phyloP scores from a whole-genome alignment of 1,284 basidiomycete species.

The Singerocomus rubriflavus region DNA sequence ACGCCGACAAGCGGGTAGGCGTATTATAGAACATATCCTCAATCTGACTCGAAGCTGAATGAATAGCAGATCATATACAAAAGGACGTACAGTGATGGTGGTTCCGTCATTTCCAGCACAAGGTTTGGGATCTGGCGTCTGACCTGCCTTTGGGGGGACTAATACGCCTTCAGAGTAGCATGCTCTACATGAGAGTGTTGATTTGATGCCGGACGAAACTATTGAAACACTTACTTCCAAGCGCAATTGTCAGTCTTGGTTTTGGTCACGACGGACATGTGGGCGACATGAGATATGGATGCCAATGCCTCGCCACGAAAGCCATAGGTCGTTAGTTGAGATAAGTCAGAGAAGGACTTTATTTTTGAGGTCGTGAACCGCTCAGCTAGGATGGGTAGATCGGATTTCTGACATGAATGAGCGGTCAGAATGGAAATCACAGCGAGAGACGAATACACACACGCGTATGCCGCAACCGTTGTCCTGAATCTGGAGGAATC shows the following conservation, averaged over 20 bases:
- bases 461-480: conserved; percentile 94
- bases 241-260: conserved; percentile 77
- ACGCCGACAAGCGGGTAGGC: conserved; percentile 82
- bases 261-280: conserved; percentile 88
- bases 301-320: conserved; percentile 98
- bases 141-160: conserved; percentile 64
- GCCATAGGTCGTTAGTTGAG: conserved; percentile 88
- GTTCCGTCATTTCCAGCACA: conserved; percentile 96
- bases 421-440: neutral
- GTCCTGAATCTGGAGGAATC: conserved; percentile 94
- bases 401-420: conserved; percentile 47
- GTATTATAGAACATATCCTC: conserved; percentile 97
- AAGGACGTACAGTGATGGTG: conserved; percentile 66
- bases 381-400: conserved; percentile 90
- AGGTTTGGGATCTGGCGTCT: conserved; percentile 75
- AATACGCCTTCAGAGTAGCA: conserved; percentile 76
- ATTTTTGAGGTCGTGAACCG: conserved; percentile 97
- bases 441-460: neutral
- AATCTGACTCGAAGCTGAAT: conserved; percentile 49
- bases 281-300: conserved; percentile 93
- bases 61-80: neutral
- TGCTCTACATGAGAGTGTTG: conserved; percentile 51
- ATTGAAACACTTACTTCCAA: conserved; percentile 70
- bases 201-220: neutral
- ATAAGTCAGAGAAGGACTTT: conserved; percentile 82